Percentiles rank a stretch among this genome's conserved stretches.
Evolutionary conservation across 352 stramenopile genomes (phyloP).

Genomic region (Globisporangium nagaii): DNA sequence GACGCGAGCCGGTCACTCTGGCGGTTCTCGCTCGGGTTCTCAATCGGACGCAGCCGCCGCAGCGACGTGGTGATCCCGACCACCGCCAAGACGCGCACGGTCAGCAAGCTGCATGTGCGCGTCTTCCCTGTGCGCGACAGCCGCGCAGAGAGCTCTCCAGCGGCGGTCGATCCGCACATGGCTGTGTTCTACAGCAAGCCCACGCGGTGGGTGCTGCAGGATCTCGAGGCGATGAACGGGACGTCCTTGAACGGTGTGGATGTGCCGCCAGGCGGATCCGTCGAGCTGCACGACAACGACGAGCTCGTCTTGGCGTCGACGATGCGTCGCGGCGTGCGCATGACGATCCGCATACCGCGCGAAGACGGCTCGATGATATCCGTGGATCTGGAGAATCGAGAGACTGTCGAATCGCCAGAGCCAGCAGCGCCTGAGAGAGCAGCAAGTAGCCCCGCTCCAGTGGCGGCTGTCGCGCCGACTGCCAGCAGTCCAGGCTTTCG

Average conservation of each 20-base stretch:
- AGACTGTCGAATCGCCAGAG: neutral
- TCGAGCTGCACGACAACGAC: constrained; percentile 63
- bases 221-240: constrained; percentile 77
- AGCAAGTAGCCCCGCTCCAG: constrained; percentile 15
- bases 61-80: constrained; percentile 70
- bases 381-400: constrained; percentile 25
- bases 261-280: constrained; percentile 38
- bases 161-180: neutral
- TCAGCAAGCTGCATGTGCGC: constrained; percentile 68
- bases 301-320: constrained; percentile 61
- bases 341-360: constrained; percentile 46
- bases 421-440: neutral
- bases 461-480: neutral
- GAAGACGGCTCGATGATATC: constrained; percentile 31
- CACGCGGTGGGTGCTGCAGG: constrained; percentile 70
- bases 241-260: constrained; percentile 73
- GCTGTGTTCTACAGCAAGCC: constrained; percentile 10
- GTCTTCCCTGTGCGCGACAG: constrained; percentile 38
- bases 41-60: constrained; percentile 58
- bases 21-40: constrained; percentile 57
- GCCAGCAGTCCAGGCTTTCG: constrained; percentile 1
- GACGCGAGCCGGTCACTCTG: constrained; percentile 7
- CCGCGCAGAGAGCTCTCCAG: neutral
- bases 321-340: constrained; percentile 54
- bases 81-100: constrained; percentile 62